Conservation (phyloP, 2,329 filamentous ascomycete genomes). For the Teratosphaeria pseudoeucalypti region DNA sequence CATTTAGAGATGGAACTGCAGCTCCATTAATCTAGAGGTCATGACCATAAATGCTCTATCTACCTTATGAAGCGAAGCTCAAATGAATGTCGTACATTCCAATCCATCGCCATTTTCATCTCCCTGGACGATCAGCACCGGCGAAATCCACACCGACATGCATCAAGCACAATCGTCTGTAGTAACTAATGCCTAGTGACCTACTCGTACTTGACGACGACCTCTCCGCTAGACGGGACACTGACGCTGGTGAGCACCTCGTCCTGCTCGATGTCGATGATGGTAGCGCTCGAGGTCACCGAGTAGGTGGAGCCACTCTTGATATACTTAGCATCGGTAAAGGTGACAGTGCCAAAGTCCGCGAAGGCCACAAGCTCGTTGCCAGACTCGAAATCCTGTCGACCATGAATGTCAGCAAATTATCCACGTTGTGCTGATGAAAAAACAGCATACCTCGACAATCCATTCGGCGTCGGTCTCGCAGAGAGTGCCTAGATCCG, state of each 20-base stretch:
- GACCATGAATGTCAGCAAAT: not conserved
- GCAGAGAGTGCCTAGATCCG: constrained; percentile 30
- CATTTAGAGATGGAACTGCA: not conserved
- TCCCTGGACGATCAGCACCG: not conserved
- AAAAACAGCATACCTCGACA: constrained; percentile 28
- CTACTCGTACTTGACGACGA: not conserved
- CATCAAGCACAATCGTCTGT: not conserved
- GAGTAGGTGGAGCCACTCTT: constrained; percentile 21
- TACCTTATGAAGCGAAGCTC: not conserved
- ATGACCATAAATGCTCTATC: not conserved
- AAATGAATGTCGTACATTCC: not conserved
- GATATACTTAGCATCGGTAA: constrained; percentile 25
- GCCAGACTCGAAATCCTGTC: constrained; percentile 37
- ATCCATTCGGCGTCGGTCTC: constrained; percentile 55
- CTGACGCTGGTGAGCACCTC: constrained; percentile 7
- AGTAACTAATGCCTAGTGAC: not conserved
- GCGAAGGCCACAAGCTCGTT: constrained; percentile 34
- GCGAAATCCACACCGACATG: not conserved
- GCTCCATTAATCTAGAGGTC: not conserved
- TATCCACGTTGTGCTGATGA: not conserved
- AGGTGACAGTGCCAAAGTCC: constrained; percentile 39
- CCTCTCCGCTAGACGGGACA: not conserved
- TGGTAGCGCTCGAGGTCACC: constrained; percentile 23
- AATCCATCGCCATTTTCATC: not conserved
- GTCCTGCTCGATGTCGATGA: constrained; percentile 39